A percentile compares a stretch with the other conserved stretches of the same genome.
phyloP scores from a whole-genome alignment of 306 rosid species.

The Geum urbanum region DNA sequence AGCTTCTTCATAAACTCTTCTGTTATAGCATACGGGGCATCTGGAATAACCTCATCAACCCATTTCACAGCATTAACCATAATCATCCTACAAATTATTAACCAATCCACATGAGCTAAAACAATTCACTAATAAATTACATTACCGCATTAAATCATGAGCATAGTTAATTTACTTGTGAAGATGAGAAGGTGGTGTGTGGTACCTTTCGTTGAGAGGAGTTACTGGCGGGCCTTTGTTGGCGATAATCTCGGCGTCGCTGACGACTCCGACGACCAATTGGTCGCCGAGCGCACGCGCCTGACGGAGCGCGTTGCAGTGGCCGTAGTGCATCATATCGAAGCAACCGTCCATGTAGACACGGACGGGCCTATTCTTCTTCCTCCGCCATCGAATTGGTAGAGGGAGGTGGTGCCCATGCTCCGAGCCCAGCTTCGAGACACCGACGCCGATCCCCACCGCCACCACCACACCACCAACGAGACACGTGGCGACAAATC shows the following conservation, averaged over 20 bases:
- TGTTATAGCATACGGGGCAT: conserved; percentile 59
- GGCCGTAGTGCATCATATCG: conserved; percentile 71
- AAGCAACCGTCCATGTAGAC: conserved; percentile 63
- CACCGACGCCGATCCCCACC: conserved; percentile 35
- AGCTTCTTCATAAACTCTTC: conserved; percentile 61
- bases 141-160: neutral
- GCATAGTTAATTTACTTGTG: neutral
- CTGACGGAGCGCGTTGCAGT: conserved; percentile 67
- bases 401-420: conserved; percentile 31
- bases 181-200: neutral
- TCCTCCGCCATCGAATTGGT: conserved; percentile 32
- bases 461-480: conserved; percentile 56
- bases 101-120: neutral
- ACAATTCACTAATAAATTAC: neutral
- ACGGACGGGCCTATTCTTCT: conserved; percentile 57
- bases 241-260: conserved; percentile 52
- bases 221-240: conserved; percentile 61
- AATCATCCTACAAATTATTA: conserved; percentile 36
- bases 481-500: conserved; percentile 52
- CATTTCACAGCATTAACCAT: conserved; percentile 60
- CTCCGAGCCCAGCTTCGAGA: conserved; percentile 35
- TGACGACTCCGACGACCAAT: conserved; percentile 56
- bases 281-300: conserved; percentile 62
- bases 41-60: conserved; percentile 61
- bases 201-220: conserved; percentile 54